Evolutionary conservation across 148 eudicot species (phyloP), one percentile per base, ranked within the genome.

Genomic region (Euryodendron excelsum): DNA sequence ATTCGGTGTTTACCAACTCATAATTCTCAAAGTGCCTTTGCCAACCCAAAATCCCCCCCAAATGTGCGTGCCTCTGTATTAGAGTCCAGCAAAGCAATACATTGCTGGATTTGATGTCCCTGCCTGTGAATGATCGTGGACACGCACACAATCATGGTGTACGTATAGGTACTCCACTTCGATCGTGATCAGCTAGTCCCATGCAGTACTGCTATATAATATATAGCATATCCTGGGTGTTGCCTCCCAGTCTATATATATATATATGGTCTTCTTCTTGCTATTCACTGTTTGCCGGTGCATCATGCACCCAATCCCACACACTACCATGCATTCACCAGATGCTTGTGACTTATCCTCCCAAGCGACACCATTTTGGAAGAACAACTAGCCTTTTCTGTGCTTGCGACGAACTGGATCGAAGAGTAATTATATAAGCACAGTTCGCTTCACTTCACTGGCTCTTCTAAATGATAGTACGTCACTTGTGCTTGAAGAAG

Each of bases 291-390:
- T 81, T 41, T 85, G 67, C 56, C 81, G 82, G 69, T 93, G 96
- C 33, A 93, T 74, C n/a, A n/a, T n/a, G n/a, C n/a, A n/a, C n/a
- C 99, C 97, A 93, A 81, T 96, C 99, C 94, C 97, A 96, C n/a
- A 96, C 82, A 69, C 99, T 96, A 12, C 99, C 99, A 1, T 93
- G 93, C 83, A 89, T 92, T 91, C 80, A 91, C 92, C 81, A 96
- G 80, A 85, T 92, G 99, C 86, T 94, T 89, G 82, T 96, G 99
- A 86, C 93, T 87, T 87, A 96, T 87, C 79, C 95, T 87, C 50
- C 99, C 97, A 0, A 96, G 93, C 0, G 99, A 89, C 81, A 14
- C 84, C 82, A 30, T 87, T 89, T 5, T 79, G 87, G 21, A 85
- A 86, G 70, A 96, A 82, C 11, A n/a, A n/a, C n/a, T n/a, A 88